Conservation (phyloP, 106 monocot species). For the Dioscorea dumetorum region DNA sequence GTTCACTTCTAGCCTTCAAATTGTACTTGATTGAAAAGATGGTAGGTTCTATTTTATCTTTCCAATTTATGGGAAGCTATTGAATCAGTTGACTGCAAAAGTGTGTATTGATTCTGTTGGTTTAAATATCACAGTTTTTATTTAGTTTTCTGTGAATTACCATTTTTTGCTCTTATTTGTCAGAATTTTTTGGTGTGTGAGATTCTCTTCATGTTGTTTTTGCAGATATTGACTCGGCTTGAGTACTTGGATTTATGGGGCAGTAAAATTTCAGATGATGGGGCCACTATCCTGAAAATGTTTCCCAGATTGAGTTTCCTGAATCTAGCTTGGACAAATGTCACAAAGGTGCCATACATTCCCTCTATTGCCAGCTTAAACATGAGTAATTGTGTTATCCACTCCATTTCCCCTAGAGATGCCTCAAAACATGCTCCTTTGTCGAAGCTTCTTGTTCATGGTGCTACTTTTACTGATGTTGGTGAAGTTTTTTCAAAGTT, state of each 20-base stretch:
- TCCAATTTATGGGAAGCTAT: not conserved
- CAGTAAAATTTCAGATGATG: conserved; percentile 55
- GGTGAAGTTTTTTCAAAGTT: conserved; percentile 33
- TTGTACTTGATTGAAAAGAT: not conserved
- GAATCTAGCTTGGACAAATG: conserved; percentile 86
- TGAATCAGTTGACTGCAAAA: too few species aligned
- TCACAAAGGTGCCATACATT: conserved; percentile 54
- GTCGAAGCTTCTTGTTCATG: conserved; percentile 43
- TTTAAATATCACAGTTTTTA: not conserved
- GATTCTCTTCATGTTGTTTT: not conserved
- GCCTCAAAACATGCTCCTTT: conserved; percentile 18
- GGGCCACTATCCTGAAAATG: conserved; percentile 38
- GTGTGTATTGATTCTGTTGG: too few species aligned
- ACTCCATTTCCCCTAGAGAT: conserved; percentile 43
- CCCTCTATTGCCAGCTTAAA: conserved; percentile 54
- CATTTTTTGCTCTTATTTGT: not conserved
- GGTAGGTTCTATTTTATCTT: not conserved
- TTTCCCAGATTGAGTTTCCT: conserved; percentile 57
- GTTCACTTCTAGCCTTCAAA: not conserved
- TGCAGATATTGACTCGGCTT: conserved; percentile 57
- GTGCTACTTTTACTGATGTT: conserved; percentile 43
- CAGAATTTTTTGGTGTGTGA: not conserved
- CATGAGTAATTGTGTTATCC: conserved; percentile 73
- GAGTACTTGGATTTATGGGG: conserved; percentile 90
- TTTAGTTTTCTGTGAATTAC: not conserved